These are phyloP conservation scores for Trypanosoma lewisi DNA, from an alignment of 208 protist genomes.

Conservation along the genomic window DNA sequence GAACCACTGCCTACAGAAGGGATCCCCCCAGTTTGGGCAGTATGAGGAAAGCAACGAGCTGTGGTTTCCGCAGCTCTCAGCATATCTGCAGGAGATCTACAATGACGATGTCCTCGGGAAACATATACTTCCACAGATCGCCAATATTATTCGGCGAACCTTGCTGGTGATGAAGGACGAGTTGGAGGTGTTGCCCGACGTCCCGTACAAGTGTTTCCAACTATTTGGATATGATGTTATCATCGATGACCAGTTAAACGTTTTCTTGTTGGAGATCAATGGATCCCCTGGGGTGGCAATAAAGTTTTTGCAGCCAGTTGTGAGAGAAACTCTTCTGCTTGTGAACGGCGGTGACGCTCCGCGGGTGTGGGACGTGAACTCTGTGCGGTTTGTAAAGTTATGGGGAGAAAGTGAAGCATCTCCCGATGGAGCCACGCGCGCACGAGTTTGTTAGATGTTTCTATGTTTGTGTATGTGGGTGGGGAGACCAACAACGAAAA, in stretches of 20 bases:
- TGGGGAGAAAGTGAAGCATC: constrained; percentile 64
- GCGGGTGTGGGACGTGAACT: constrained; percentile 50
- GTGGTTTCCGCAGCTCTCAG: constrained; percentile 70
- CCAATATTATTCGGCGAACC: constrained; percentile 69
- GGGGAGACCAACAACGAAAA: no score
- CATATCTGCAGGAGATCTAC: constrained; percentile 38
- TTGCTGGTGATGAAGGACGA: constrained; percentile 55
- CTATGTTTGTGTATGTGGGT: no score
- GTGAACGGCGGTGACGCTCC: constrained; percentile 28
- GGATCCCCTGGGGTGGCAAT: constrained; percentile 81
- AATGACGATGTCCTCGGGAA: constrained; percentile 46
- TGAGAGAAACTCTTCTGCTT: constrained; percentile 44
- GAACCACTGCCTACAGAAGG: constrained; percentile 89
- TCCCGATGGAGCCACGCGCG: constrained; percentile 30
- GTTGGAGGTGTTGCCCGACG: constrained; percentile 44
- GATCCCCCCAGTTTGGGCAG: constrained; percentile 47
- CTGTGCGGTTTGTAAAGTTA: constrained; percentile 60
- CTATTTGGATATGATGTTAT: constrained; percentile 91
- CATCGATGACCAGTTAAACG: constrained; percentile 62
- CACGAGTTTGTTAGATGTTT: no score
- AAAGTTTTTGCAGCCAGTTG: constrained; percentile 51
- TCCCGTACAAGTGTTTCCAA: constrained; percentile 83
- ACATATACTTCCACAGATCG: constrained; percentile 58
- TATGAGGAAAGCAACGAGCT: constrained; percentile 89
- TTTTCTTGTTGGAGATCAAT: constrained; percentile 90